A percentile compares a stretch with the other conserved stretches of the same genome.
Conservation (phyloP, 331 rosid species). For the Arachis monticola region DNA sequence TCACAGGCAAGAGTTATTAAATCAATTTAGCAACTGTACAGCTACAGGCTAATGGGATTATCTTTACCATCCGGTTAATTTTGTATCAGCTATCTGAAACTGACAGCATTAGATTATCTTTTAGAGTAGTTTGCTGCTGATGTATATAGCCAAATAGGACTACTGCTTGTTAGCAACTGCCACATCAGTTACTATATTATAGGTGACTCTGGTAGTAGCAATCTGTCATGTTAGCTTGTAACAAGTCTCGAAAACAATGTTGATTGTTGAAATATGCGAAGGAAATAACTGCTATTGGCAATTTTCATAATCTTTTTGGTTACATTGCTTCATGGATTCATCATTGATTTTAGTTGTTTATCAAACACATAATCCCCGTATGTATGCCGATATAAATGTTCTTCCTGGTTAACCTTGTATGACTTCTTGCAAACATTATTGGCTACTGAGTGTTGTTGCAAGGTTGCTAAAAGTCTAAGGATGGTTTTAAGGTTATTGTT, state of each 20-base stretch:
- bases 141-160: not conserved
- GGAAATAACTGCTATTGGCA: not conserved
- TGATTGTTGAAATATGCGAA: constrained; percentile 1
- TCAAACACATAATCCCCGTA: not conserved
- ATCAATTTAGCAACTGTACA: not conserved
- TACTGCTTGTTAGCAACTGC: not conserved
- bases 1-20: not conserved
- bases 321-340: not conserved
- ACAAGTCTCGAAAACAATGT: not conserved
- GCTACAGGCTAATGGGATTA: not conserved
- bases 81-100: not conserved
- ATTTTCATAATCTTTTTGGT: not conserved
- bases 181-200: too few relatives aligned
- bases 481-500: too few relatives aligned
- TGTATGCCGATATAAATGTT: constrained; percentile 1
- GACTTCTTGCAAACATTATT: not conserved
- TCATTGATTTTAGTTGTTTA: constrained; percentile 16
- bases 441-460: too few relatives aligned
- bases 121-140: not conserved
- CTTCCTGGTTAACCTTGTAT: not conserved
- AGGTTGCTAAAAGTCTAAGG: too few relatives aligned
- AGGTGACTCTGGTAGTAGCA: too few relatives aligned
- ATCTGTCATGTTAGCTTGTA: not conserved
- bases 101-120: not conserved
- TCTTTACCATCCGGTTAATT: not conserved